Conservation (phyloP, 169 alveolate species). For the Theileria parva region DNA sequence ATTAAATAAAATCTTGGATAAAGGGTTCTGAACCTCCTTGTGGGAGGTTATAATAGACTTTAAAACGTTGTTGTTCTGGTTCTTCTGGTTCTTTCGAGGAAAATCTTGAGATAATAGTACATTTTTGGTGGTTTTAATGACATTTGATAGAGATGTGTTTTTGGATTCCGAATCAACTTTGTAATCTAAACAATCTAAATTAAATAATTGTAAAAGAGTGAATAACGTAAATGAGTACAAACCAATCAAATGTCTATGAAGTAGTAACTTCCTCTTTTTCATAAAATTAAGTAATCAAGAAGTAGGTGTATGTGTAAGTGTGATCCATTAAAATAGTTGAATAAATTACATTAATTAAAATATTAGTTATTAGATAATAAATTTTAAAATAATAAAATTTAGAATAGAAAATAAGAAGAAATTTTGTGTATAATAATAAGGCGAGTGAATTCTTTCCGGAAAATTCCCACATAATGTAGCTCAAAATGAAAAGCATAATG, state of each 20-base stretch:
- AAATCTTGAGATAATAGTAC: neutral
- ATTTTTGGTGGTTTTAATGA: slow-evolving; percentile 10
- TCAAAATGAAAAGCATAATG: neutral
- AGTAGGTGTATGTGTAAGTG: slow-evolving; percentile 1
- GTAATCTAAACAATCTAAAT: neutral
- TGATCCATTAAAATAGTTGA: neutral
- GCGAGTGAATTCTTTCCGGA: neutral
- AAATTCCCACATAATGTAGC: neutral
- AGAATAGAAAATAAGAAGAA: neutral
- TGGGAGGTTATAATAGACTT: slow-evolving; percentile 15
- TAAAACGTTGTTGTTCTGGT: neutral
- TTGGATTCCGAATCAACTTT: neutral
- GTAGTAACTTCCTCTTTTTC: neutral
- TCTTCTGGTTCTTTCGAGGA: neutral
- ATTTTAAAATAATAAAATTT: neutral
- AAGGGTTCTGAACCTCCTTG: slow-evolving; percentile 17
- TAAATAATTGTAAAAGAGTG: neutral
- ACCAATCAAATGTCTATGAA: neutral
- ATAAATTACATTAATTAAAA: neutral
- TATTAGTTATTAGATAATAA: neutral
- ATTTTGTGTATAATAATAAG: neutral
- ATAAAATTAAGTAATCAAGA: neutral
- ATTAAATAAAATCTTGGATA: neutral
- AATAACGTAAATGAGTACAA: neutral
- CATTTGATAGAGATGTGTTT: slow-evolving; percentile 13